Evolutionary conservation across 2,329 filamentous ascomycete species (phyloP).

Genomic region (Aspergillus chevalieri): DNA sequence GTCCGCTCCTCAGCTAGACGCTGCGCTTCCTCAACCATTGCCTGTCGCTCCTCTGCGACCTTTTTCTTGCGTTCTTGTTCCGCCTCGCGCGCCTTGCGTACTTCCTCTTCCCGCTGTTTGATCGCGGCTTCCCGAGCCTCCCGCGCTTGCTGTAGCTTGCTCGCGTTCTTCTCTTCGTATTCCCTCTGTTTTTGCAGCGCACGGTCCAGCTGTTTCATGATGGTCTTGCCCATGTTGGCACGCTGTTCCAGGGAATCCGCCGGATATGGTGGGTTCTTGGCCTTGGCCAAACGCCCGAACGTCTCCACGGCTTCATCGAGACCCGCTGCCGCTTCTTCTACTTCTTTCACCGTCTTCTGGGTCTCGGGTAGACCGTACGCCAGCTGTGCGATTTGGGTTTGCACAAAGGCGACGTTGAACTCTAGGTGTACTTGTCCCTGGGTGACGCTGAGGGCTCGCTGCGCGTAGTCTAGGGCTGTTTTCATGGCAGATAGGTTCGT

Average conservation of each 20-base stretch:
- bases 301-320: slow-evolving; percentile 78
- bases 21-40: slow-evolving; percentile 70
- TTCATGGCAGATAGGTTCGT: slow-evolving; percentile 58
- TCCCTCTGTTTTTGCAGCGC: slow-evolving; percentile 77
- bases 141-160: slow-evolving; percentile 75
- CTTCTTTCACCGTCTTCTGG: slow-evolving; percentile 70
- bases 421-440: slow-evolving; percentile 85
- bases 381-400: slow-evolving; percentile 83
- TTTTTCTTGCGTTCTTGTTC: slow-evolving; percentile 71
- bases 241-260: slow-evolving; percentile 86
- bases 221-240: slow-evolving; percentile 95
- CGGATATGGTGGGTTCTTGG: slow-evolving; percentile 74
- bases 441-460: slow-evolving; percentile 65
- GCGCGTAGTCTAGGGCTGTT: slow-evolving; percentile 57
- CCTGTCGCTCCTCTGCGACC: slow-evolving; percentile 78
- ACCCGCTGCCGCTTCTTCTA: slow-evolving; percentile 71
- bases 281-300: slow-evolving; percentile 54
- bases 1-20: slow-evolving; percentile 63
- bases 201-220: slow-evolving; percentile 83
- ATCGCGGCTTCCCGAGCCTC: slow-evolving; percentile 76
- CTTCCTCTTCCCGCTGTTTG: slow-evolving; percentile 69
- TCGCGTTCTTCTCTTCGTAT: slow-evolving; percentile 88
- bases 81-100: slow-evolving; percentile 59
- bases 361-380: slow-evolving; percentile 69
- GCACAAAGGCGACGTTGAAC: slow-evolving; percentile 97